Evolutionary conservation across 2,329 filamentous ascomycete genomes (phyloP), one percentile per base, ranked within the genome.

Genomic region (Eutypella sp.): DNA sequence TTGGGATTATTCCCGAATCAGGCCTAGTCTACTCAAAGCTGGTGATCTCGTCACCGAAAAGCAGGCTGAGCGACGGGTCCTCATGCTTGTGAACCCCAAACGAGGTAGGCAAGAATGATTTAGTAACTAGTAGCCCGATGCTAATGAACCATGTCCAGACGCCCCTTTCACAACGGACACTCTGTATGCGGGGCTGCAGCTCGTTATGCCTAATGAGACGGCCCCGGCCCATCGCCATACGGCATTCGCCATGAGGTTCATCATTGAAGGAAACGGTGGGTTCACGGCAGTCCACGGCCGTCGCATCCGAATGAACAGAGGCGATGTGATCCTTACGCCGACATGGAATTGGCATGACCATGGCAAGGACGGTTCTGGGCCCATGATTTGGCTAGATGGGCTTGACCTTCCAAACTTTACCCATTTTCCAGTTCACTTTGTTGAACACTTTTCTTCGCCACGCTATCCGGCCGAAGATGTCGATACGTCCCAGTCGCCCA

Each of bases 271-370:
- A 3, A 56, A 67, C 5, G 71, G 71, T 2, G 75, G 75, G 4
- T 79, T 78, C 53, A 79, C 76, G 0, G 75, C 76, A 3, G 72
- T 79, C 0, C 69, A 76, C n/a, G 75, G 76, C 10, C 54, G 58
- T 4, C 64, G 70, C 16, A 71, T 79, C 23, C 51, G 58, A 3
- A 78, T 80, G 73, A 54, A 67, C 19, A 62, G 67, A 0, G 71
- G 76, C 16, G 76, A 79, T 52, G 73, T 79, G 2, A 75, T 80
- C 33, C 54, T 79, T 3, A 80, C 76, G 0, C 76, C 76, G 0
- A 72, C 68, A 0, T 78, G 75, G 75, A 73, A 77, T 54, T 79
- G 73, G 67, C 74, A 78, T 47, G 75, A 79, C 51, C 75, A 79
- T 46, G 76, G 75, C 13, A 78, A 79, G 38, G 72, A 79, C 19